Base-by-base conservation (phyloP, 208 protist species). In the Wallacemonas sp. region DNA sequence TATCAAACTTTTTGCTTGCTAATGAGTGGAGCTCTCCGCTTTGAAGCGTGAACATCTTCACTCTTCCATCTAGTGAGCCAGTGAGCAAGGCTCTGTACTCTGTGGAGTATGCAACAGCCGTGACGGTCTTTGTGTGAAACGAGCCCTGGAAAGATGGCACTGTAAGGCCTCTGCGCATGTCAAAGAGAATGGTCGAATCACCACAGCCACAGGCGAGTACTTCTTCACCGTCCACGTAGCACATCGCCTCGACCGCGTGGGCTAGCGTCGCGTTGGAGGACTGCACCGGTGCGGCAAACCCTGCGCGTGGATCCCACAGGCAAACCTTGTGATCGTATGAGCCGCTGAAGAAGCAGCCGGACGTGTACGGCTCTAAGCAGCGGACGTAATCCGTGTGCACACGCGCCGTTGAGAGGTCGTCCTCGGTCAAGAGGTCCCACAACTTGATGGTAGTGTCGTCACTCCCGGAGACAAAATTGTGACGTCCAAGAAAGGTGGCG, bases 311-410 rank as follows among this genome's bases (percentile, higher is more conserved):
- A 53, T 96, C 90, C 87, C 90, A 96, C 60, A 96, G 68, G 46
- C 87, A 82, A 22, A 96, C 76, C 2, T 31, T 74, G 60, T 96
- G 86, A 63, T 96, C 90, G 59, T 96, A 96, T 17, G 86, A 93
- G 24, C 90, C 90, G 64, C 86, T 93, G 38, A 92, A 78, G 62
- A 96, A 90, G 33, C 67, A 77, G 27, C 82, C 80, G 19, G 74
- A 59, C 8, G 76, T 73, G 72, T 82, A 89, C 6, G 68, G 69
- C 41, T 83, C 86, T 22, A 96, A 64, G 21, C 62, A 76, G 19
- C 90, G 84, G 28, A 96, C 90, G 61, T 96, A 96, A 53, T 96
- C 90, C 0, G 86, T 90, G 64, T 96, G 90, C n/a, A 55, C 63
- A 14, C 70, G 63, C 3, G 70, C 79, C 0, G 75, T 78, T 36